Evolutionary conservation across 139 green algal genomes (phyloP).

Genomic region (Zygnema cylindricum): DNA sequence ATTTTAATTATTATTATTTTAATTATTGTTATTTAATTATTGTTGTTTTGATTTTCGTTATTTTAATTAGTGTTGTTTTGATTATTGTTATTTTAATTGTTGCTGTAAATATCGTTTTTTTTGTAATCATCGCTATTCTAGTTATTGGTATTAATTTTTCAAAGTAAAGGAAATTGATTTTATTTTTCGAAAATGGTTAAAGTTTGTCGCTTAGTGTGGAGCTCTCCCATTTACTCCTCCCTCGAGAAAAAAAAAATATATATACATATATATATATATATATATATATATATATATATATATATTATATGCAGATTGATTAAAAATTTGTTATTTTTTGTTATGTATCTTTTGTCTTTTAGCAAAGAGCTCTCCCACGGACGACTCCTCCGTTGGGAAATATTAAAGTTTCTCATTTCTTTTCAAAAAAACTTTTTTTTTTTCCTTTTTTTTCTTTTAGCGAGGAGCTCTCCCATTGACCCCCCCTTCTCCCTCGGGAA

Average conservation of each 20-base stretch:
- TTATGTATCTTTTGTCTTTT: not conserved
- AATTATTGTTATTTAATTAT: slow-evolving; percentile 12
- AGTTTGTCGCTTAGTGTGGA: not conserved
- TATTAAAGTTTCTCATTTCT: not conserved
- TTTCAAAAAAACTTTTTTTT: not conserved
- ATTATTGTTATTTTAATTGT: too few species aligned
- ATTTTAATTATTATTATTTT: not conserved
- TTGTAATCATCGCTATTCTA: too few species aligned
- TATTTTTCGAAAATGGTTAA: slow-evolving; percentile 8
- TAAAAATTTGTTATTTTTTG: not conserved
- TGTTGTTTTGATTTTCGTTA: not conserved
- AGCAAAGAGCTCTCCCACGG: not conserved
- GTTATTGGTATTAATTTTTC: not conserved
- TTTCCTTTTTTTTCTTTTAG: not conserved
- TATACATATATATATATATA: too few species aligned
- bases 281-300: not conserved
- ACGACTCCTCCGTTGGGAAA: not conserved
- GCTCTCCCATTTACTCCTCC: too few species aligned
- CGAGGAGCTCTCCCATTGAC: slow-evolving; percentile 18
- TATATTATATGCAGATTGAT: not conserved
- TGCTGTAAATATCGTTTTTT: too few species aligned
- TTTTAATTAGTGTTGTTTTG: not conserved
- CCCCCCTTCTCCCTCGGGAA: not conserved
- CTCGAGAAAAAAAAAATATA: too few species aligned
- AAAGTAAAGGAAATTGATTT: not conserved